Percentiles rank a stretch among this genome's conserved stretches.
Conservation (phyloP, 1,284 basidiomycete genomes). For the Hypsizygus ulmarius region DNA sequence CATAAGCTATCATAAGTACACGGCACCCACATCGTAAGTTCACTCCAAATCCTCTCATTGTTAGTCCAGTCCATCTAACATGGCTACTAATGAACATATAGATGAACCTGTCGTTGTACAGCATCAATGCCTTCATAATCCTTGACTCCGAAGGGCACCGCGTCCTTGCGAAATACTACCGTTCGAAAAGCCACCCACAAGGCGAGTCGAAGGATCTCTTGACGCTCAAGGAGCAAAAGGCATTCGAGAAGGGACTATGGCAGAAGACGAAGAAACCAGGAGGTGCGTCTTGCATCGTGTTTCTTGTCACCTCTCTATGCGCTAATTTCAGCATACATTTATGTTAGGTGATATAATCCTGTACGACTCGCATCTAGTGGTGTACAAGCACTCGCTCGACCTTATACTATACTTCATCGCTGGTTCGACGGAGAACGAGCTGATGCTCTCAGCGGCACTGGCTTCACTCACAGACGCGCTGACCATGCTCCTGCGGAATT, state of each 20-base stretch:
- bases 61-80: neutral
- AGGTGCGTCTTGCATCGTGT: slow-evolving; percentile 50
- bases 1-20: too few species aligned
- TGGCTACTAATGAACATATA: neutral
- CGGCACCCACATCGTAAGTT: neutral
- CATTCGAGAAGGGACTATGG: slow-evolving; percentile 94
- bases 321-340: neutral
- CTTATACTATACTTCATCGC: slow-evolving; percentile 95
- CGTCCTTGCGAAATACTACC: slow-evolving; percentile 94
- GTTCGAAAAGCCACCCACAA: slow-evolving; percentile 66
- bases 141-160: slow-evolving; percentile 94
- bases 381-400: slow-evolving; percentile 94
- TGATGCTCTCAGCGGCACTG: slow-evolving; percentile 90
- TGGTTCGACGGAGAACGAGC: slow-evolving; percentile 88
- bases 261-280: slow-evolving; percentile 92
- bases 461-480: slow-evolving; percentile 86
- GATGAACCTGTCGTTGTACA: slow-evolving; percentile 85
- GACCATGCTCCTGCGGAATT: slow-evolving; percentile 82
- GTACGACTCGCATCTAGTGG: slow-evolving; percentile 86
- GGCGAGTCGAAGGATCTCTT: slow-evolving; percentile 63
- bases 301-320: neutral
- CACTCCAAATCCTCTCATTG: neutral
- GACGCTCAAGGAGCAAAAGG: slow-evolving; percentile 89
- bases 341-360: slow-evolving; percentile 88
- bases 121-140: slow-evolving; percentile 84